Conservation (phyloP, 345 rosid genomes). For the Diplotaxis tenuifolia region DNA sequence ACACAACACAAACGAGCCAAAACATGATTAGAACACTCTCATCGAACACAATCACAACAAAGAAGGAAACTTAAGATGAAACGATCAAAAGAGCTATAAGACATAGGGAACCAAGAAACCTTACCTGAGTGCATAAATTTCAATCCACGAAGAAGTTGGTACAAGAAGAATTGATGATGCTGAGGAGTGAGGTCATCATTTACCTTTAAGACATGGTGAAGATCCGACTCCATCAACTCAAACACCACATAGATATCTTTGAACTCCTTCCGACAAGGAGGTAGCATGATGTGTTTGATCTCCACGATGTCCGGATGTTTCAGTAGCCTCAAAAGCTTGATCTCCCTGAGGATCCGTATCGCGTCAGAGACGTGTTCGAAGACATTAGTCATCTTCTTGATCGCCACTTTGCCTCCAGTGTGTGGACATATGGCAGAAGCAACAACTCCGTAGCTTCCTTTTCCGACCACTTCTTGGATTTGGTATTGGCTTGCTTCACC, state of each 20-base stretch:
- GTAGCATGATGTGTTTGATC: constrained; percentile 95
- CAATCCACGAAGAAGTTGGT: constrained; percentile 95
- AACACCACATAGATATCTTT: constrained; percentile 91
- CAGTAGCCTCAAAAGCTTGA: constrained; percentile 91
- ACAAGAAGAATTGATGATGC: constrained; percentile 95
- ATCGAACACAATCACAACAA: background rate
- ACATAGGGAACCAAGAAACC: constrained; percentile 28
- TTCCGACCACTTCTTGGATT: constrained; percentile 88
- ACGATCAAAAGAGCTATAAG: background rate
- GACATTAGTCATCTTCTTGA: constrained; percentile 86
- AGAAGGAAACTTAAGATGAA: background rate
- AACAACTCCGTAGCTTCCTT: constrained; percentile 96
- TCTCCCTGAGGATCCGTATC: constrained; percentile 86
- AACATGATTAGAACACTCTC: background rate
- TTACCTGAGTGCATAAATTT: constrained; percentile 92
- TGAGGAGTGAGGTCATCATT: constrained; percentile 88
- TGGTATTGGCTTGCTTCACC: constrained; percentile 97
- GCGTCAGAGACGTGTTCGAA: constrained; percentile 98
- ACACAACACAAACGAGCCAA: background rate
- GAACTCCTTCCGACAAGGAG: constrained; percentile 89
- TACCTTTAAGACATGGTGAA: constrained; percentile 81
- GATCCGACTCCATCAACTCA: constrained; percentile 99
- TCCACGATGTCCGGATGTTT: constrained; percentile 82
- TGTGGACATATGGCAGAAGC: constrained; percentile 91
- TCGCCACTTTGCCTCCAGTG: constrained; percentile 91